These are phyloP conservation scores for Leccinum subatratum DNA, from an alignment of 1,284 basidiomycete genomes.

Conservation along the genomic window DNA sequence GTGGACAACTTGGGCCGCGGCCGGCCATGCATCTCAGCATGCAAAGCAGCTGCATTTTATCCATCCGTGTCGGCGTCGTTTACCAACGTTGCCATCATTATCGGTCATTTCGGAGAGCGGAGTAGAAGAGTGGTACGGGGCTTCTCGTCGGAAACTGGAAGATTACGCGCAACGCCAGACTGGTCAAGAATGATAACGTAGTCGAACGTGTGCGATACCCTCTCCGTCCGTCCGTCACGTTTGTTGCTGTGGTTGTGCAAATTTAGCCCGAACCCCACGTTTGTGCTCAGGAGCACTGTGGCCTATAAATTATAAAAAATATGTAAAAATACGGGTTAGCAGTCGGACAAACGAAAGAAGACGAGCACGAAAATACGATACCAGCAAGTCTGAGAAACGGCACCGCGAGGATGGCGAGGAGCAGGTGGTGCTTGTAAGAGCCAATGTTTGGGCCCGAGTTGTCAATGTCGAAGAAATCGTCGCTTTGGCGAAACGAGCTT, in stretches of 20 bases:
- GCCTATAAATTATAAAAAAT: conserved; percentile 16
- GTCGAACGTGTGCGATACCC: conserved; percentile 26
- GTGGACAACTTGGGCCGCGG: neutral
- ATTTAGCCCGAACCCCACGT: conserved; percentile 50
- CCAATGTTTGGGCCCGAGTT: conserved; percentile 4
- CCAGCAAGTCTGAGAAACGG: conserved; percentile 27
- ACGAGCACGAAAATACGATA: conserved; percentile 7
- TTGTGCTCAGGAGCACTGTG: conserved; percentile 27
- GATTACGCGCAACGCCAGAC: conserved; percentile 37
- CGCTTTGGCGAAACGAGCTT: conserved; percentile 30
- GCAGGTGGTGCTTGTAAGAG: conserved; percentile 21
- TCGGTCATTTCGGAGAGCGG: conserved; percentile 29
- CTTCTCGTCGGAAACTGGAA: conserved; percentile 51
- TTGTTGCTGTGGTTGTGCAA: conserved; percentile 43
- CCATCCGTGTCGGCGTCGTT: conserved; percentile 80
- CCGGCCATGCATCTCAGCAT: conserved; percentile 15
- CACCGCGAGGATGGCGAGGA: conserved; percentile 23
- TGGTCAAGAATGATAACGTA: conserved; percentile 36
- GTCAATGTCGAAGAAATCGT: conserved; percentile 33
- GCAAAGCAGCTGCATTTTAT: conserved; percentile 57
- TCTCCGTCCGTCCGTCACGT: conserved; percentile 9
- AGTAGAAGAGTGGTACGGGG: conserved; percentile 64
- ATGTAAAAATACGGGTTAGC: conserved; percentile 2
- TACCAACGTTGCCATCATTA: conserved; percentile 57
- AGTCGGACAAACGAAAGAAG: neutral